These are phyloP conservation scores for Yamadazyma triangularis DNA, from an alignment of 1,139 yeast species.

Conservation along the genomic window DNA sequence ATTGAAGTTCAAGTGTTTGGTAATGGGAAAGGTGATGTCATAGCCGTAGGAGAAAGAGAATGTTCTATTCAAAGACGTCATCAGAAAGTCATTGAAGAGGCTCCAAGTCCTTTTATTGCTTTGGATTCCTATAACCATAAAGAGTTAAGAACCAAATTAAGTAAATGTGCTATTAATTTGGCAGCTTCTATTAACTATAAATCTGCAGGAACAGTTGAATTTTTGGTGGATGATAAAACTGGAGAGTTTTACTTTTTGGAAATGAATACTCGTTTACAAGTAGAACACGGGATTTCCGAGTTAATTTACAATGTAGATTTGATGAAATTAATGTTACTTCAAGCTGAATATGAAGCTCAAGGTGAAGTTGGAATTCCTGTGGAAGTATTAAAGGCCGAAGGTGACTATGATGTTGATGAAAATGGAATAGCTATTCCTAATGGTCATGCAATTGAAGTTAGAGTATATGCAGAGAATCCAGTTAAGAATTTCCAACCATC, in stretches of 20 bases:
- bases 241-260: slow-evolving; percentile 28
- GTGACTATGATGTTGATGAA: slow-evolving; percentile 9
- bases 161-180: slow-evolving; percentile 20
- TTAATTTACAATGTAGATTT: slow-evolving; percentile 27
- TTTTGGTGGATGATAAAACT: slow-evolving; percentile 26
- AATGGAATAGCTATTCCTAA: slow-evolving; percentile 22
- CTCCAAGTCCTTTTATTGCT: slow-evolving; percentile 34
- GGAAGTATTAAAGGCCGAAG: slow-evolving; percentile 10
- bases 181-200: slow-evolving; percentile 26
- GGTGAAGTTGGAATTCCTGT: slow-evolving; percentile 21
- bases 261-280: slow-evolving; percentile 34
- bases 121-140: slow-evolving; percentile 9
- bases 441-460: slow-evolving; percentile 34
- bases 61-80: slow-evolving; percentile 96
- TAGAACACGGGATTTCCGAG: slow-evolving; percentile 36
- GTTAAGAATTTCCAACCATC: slow-evolving; percentile 30
- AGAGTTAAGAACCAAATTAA: slow-evolving; percentile 14
- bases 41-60: slow-evolving; percentile 95
- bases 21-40: slow-evolving; percentile 87
- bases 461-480: slow-evolving; percentile 36
- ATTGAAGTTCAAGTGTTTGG: slow-evolving; percentile 96
- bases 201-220: slow-evolving; percentile 36
- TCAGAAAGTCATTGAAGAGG: slow-evolving; percentile 68
- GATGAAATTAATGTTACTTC: slow-evolving; percentile 27
- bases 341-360: slow-evolving; percentile 24